Percentiles rank a stretch among this genome's conserved stretches.
These are phyloP conservation scores for Biscutella laevigata DNA, from an alignment of 441 rosid genomes.

Conservation along the genomic window DNA sequence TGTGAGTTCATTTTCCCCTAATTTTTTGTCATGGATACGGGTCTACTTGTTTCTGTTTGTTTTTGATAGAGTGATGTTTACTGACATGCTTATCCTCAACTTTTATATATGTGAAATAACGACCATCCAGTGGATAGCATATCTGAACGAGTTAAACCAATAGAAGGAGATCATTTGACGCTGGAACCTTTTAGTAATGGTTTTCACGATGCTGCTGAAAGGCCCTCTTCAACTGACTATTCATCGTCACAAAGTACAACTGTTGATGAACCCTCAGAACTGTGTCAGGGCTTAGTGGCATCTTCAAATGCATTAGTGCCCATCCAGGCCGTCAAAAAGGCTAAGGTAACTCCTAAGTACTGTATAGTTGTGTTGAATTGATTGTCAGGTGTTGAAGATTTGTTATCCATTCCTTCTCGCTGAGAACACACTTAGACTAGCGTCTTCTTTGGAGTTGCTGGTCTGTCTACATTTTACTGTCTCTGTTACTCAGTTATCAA, in stretches of 20 bases:
- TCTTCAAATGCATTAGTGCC: constrained; percentile 35
- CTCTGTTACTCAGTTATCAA: constrained; percentile 7
- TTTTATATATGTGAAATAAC: constrained; percentile 17
- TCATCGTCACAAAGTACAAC: constrained; percentile 20
- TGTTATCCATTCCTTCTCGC: not conserved
- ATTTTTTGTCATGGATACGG: not conserved
- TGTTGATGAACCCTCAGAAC: constrained; percentile 31
- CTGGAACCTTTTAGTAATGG: constrained; percentile 25
- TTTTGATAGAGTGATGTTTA: not conserved
- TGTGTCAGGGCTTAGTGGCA: constrained; percentile 25
- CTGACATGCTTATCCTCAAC: not conserved
- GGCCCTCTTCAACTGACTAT: constrained; percentile 18
- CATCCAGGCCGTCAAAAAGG: constrained; percentile 35
- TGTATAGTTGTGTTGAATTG: not conserved
- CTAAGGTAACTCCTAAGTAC: constrained; percentile 36
- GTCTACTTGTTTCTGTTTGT: not conserved
- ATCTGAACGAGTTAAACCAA: constrained; percentile 31
- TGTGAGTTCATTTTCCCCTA: constrained; percentile 34
- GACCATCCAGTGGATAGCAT: constrained; percentile 30
- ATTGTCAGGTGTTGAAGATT: not conserved
- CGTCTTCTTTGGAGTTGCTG: not conserved
- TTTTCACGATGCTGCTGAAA: constrained; percentile 22
- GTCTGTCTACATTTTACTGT: not conserved
- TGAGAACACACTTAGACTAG: not conserved
- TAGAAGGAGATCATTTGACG: constrained; percentile 30